Base-by-base conservation (phyloP, 176 grass and related monocot genomes). In the Oryza meyeriana region DNA sequence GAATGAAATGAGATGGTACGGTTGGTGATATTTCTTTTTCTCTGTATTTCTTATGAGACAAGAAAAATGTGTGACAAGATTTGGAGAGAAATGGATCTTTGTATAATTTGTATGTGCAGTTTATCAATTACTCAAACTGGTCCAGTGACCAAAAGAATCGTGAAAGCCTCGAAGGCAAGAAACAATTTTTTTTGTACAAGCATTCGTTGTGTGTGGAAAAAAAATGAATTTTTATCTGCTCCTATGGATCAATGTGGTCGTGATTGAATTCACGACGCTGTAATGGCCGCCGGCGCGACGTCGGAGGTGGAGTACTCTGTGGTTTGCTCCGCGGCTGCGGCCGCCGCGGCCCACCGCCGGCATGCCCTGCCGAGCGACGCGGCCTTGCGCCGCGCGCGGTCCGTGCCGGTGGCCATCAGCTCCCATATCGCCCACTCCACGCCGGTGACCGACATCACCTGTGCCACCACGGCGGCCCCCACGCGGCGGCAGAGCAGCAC, bases 351-450 rank as follows among this genome's bases (percentile, higher is more conserved):
- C 86, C 87, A 95, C 74, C 91, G 89, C 31, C 93, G 85, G 85
- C 74, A 99, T 31, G 94, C 87, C 84, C 97, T 88, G 64, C 97
- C 89, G 42, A 99, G 91, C 3, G 97, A 83, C 47, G 96, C 93
- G 2, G 96, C 96, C 93, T 99, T 99, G 0, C 89, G 83, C 38
- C 93, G 79, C 4, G 91, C 96, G 73, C 96, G 81, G 0, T 95
- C 93, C 1, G 93, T 91, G 11, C 96, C 96, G 28, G 61, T 74
- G 10, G 91, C 93, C 96, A 99, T 87, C n/a, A 95, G 78, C 83
- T 95, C 93, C 93, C 96, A 99, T 33, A 99, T 94, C 6, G 88
- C 83, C 93, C 93, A 95, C 61, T 99, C 96, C 65, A 99, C 89
- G 44, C 96, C 96, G 10, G 83, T 52, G 8, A 86, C 57, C 13